Evolutionary conservation across 257 asterid genomes (phyloP), one percentile per base, ranked within the genome.

Genomic region (Petrea volubilis): DNA sequence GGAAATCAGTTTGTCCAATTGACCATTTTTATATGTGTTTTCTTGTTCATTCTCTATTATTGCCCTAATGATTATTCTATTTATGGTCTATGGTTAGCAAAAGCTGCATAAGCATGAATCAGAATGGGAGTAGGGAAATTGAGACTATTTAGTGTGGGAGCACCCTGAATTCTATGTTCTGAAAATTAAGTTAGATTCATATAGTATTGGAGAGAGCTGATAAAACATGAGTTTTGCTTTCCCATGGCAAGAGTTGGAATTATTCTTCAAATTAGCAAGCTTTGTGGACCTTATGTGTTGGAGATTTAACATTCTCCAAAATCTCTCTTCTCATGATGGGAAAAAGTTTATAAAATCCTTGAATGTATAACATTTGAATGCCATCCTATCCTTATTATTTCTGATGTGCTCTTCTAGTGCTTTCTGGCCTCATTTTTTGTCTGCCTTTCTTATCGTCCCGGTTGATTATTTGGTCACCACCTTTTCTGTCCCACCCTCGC

Each of bases 251-350:
- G 18, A 4, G 28, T 23, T 31, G 34, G 60, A 71, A 55, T 55
- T 7, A 44, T 55, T 43, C 5, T 53, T 23, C 41, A 41, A 51
- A 17, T 2, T 41, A 55, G 29, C 47, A 36, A 64, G 59, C 77
- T 73, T 55, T 50, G 52, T 46, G 40, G 31, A 57, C 69, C 23
- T 47, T 61, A 6, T 70, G 51, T 23, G n/a, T 3, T 27, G 56
- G 38, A 13, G 20, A 28, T n/a, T 64, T 20, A 55, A 18, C 44
- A 55, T 63, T 41, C 53, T 40, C 28, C 1, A 12, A 29, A 52
- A 43, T 3, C 14, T 29, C 36, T n/a, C 59, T 28, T 10, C 31
- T 24, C 15, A 0, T 9, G 46, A n/a, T n/a, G 3, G 46, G 46
- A 0, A 6, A 44, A 44, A 4, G 51, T 44, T 44, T 44, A 14